Evolutionary conservation across 2,329 filamentous ascomycete species (phyloP).

Genomic region (Chaetomium sp.): DNA sequence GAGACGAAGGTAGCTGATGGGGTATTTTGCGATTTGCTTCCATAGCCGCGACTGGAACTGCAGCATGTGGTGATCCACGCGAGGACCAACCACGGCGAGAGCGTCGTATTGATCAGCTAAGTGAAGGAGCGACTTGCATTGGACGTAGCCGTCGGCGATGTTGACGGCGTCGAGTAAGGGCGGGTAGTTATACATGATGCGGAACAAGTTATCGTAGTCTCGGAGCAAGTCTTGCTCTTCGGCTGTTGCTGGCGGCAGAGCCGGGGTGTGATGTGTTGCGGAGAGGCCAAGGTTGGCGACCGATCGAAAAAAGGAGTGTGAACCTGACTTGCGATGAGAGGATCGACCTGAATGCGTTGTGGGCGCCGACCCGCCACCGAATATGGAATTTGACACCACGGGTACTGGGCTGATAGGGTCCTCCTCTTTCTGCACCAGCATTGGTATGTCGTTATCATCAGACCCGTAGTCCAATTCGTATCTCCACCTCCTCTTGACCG

Average conservation of each 20-base stretch:
- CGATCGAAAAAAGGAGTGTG: slow-evolving; percentile 70
- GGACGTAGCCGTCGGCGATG: slow-evolving; percentile 86
- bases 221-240: slow-evolving; percentile 71
- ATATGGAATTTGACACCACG: slow-evolving; percentile 41
- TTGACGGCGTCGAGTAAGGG: slow-evolving; percentile 77
- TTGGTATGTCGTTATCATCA: slow-evolving; percentile 70
- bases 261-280: slow-evolving; percentile 32
- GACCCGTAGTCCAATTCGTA: slow-evolving; percentile 79
- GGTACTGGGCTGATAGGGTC: slow-evolving; percentile 13
- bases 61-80: slow-evolving; percentile 88
- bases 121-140: slow-evolving; percentile 83
- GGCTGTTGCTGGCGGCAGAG: slow-evolving; percentile 42
- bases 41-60: slow-evolving; percentile 87
- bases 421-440: slow-evolving; percentile 74
- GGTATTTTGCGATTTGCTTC: slow-evolving; percentile 96
- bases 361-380: slow-evolving; percentile 47
- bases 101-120: slow-evolving; percentile 95
- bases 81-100: slow-evolving; percentile 75
- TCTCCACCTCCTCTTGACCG: slow-evolving; percentile 61
- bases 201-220: slow-evolving; percentile 93
- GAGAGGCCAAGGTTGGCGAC: slow-evolving; percentile 69
- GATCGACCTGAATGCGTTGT: slow-evolving; percentile 25
- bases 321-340: slow-evolving; percentile 28
- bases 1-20: slow-evolving; percentile 82
- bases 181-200: slow-evolving; percentile 90